Conservation (phyloP, 768 basidiomycete species). For the Termitomyces titanicus region DNA sequence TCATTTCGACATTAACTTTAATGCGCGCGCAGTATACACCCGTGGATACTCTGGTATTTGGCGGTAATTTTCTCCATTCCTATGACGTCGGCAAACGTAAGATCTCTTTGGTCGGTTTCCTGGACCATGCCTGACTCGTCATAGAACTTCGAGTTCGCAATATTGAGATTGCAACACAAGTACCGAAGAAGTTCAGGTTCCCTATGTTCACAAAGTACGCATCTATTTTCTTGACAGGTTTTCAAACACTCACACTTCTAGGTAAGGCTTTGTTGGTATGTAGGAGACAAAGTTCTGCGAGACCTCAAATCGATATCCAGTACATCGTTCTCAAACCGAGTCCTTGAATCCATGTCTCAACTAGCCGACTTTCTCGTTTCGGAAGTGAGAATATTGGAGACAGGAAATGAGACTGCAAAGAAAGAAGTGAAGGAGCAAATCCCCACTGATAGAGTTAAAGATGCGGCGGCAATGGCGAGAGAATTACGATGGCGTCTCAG, state of each 20-base stretch:
- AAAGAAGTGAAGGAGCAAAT: constrained; percentile 80
- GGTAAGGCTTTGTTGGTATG: constrained; percentile 84
- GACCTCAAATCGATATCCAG: constrained; percentile 56
- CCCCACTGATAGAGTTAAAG: constrained; percentile 77
- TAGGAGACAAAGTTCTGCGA: constrained; percentile 74
- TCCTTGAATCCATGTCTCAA: constrained; percentile 66
- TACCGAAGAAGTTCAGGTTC: constrained; percentile 89
- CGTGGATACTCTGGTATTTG: constrained; percentile 89
- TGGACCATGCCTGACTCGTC: background rate
- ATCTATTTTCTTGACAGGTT: background rate
- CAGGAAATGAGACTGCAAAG: constrained; percentile 63
- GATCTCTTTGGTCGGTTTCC: constrained; percentile 19
- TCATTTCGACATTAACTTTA: constrained; percentile 7
- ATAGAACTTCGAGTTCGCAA: constrained; percentile 84
- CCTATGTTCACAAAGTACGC: constrained; percentile 74
- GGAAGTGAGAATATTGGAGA: constrained; percentile 72
- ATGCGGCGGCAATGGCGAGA: constrained; percentile 74
- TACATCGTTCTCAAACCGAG: constrained; percentile 38
- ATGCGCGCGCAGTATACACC: constrained; percentile 90
- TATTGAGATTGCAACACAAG: constrained; percentile 90
- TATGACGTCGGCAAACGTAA: constrained; percentile 83
- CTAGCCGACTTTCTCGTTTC: constrained; percentile 78
- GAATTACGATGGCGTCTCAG: constrained; percentile 85
- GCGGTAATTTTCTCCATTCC: constrained; percentile 96
- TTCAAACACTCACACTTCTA: background rate